Base-by-base conservation (phyloP, 2,329 filamentous ascomycete genomes). In the Xylaria sp. region DNA sequence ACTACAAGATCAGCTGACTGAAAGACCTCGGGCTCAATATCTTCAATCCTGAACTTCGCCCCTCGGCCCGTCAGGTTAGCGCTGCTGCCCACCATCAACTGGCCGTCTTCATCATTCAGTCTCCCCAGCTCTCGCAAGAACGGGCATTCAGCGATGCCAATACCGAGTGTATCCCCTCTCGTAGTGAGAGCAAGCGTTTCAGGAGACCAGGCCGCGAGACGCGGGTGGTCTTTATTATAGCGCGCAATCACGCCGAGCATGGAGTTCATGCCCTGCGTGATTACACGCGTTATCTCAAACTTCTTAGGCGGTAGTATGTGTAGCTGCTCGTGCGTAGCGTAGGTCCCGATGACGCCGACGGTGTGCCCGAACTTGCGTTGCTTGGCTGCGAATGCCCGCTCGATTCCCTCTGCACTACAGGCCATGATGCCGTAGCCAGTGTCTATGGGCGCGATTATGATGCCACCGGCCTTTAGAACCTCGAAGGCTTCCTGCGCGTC, bases 1-100 rank as follows among this genome's bases (percentile, higher is more conserved):
- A 62, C 60, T 2, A 62, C 19, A 8, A 62, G 47, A 37, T 62
- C 60, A 23, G 60, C 60, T 7, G 47, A 43, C 7, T 42, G 21
- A 7, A 37, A 43, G 23, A 62, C 55, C 33, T 52, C 47, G 19
- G 40, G 31, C 55, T 62, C 60, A 15, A 62, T 58, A 17, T 62
- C 60, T 28, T 62, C 40, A 17, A 62, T 42, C 17, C 49, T 54
- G 9, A 53, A 51, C 8, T 62, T 62, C 4, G 47, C 40, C 14
- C 60, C 60, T 31, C 17, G 25, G 38, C 60, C 60, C 2, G 54
- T 62, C 25, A 58, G 35, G 21, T 62, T 62, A 19, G 60, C 60
- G 25, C 60, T 62, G 8, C 60, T 62, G 4, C 60, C 60, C 21
- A 62, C 35, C 23, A 62, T 58, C 49, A 62, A 33, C 45, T 45